phyloP scores from a whole-genome alignment of 768 basidiomycete species.

The Phallus indusiatus region DNA sequence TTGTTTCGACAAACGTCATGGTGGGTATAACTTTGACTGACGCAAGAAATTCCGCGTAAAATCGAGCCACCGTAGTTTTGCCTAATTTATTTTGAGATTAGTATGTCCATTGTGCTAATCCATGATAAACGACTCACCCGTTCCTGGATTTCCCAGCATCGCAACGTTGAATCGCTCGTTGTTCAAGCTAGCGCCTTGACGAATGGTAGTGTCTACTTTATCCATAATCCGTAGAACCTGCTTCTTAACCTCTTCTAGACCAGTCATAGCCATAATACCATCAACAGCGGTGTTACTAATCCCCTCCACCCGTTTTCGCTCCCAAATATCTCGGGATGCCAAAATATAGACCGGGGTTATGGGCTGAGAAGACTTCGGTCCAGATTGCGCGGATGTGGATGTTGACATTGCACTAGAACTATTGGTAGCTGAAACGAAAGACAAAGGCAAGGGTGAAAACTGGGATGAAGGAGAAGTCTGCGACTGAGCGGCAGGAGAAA shows the following conservation, averaged over 20 bases:
- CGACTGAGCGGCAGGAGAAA: constrained; percentile 1
- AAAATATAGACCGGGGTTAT: not conserved
- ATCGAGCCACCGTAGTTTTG: constrained; percentile 60
- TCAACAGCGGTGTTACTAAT: constrained; percentile 47
- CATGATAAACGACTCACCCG: constrained; percentile 36
- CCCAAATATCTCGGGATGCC: constrained; percentile 35
- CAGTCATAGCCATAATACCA: constrained; percentile 59
- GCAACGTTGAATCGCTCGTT: constrained; percentile 53
- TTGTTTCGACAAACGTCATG: constrained; percentile 47
- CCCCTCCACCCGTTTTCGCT: constrained; percentile 48
- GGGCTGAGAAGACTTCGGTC: not conserved
- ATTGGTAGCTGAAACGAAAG: not conserved
- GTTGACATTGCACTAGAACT: constrained; percentile 1
- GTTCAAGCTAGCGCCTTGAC: constrained; percentile 43
- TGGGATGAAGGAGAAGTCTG: no score
- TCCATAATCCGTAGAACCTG: constrained; percentile 50
- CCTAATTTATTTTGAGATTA: constrained; percentile 31
- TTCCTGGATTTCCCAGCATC: constrained; percentile 65
- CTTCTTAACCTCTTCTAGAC: constrained; percentile 55
- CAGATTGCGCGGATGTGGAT: not conserved
- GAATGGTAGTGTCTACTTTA: constrained; percentile 33
- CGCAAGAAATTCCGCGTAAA: constrained; percentile 52
- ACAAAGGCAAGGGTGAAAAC: no score
- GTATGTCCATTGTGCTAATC: not conserved
- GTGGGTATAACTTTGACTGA: constrained; percentile 47